Evolutionary conservation across 495 filamentous ascomycete species (phyloP), one percentile per base, ranked within the genome.

Genomic region (Talaromyces trachyspermus): DNA sequence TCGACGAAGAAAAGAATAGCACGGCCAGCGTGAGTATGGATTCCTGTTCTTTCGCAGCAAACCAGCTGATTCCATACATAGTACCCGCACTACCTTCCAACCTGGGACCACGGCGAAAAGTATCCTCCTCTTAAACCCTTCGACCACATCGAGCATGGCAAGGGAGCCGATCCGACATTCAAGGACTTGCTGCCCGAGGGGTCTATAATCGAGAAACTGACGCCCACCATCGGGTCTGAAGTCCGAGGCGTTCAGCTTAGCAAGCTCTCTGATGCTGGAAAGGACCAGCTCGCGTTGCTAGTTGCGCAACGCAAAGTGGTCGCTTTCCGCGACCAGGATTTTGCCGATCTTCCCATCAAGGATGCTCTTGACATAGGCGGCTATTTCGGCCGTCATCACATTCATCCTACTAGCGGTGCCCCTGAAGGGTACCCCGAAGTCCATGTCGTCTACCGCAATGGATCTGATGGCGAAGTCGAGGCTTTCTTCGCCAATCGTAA

Each of bases 331-430:
- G 76, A 82, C 58, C 87, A 92, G 58, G 83, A 89, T 54, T 80
- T 95, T 50, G 81, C 81, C 41, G 75, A 86, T 51, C 63, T 90
- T n/a, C 70, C 83, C 4, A 88, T 91, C 49, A 61, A 74, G 26
- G 66, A 84, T 11, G 83, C 82, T 4, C 66, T 88, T 4, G 75
- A 85, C n/a, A 86, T 80, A 51, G 84, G 80, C 26, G 69, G 70
- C 7, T 88, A 92, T 60, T 95, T 91, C 62, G 87, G 88, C 22
- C 80, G 83, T 24, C 82, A 84, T 52, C 86, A 95, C 66, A 88
- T 92, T 59, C 86, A 92, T 57, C 88, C 85, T 2, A 84, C 85
- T 3, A 83, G 76, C 10, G 86, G 87, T 19, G 72, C 81, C 2
- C 86, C 87, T 0, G 69, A 77, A 49, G 83, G 79, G 10, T 77